These are phyloP conservation scores for Nitzschia sp. DNA, from an alignment of 108 stramenopile species.

Conservation along the genomic window DNA sequence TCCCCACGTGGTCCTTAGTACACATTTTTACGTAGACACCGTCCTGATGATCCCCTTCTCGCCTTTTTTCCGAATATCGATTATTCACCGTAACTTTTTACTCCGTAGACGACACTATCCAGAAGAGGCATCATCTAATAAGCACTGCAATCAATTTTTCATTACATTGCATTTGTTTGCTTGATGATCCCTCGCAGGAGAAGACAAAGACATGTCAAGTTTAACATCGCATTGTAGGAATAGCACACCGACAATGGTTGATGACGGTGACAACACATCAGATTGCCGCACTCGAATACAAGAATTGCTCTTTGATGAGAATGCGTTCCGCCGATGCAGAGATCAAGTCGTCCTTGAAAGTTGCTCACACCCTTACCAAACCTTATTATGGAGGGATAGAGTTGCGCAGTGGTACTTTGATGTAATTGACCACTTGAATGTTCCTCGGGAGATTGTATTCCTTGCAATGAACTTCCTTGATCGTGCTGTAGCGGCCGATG, in stretches of 20 bases:
- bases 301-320: neutral
- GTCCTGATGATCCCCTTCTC: too few species aligned
- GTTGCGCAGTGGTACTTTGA: conserved; percentile 56
- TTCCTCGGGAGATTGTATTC: conserved; percentile 36
- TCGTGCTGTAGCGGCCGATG: conserved; percentile 9
- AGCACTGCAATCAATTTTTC: too few species aligned
- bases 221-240: too few species aligned
- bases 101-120: too few species aligned
- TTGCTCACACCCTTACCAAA: neutral
- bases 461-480: conserved; percentile 57
- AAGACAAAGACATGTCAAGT: too few species aligned
- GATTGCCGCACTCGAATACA: neutral
- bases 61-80: too few species aligned
- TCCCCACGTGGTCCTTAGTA: too few species aligned
- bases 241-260: neutral
- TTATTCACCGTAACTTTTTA: too few species aligned
- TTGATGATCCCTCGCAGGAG: too few species aligned
- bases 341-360: conserved; percentile 8
- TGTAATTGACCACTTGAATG: conserved; percentile 48
- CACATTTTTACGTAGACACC: too few species aligned
- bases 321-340: neutral
- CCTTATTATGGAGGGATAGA: conserved; percentile 42
- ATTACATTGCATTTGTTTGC: too few species aligned
- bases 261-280: neutral
- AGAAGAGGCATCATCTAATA: too few species aligned